Evolutionary conservation across 192 early-diverging fungal genomes (phyloP), one percentile per base, ranked within the genome.

Genomic region (Radiomyces spectabilis): DNA sequence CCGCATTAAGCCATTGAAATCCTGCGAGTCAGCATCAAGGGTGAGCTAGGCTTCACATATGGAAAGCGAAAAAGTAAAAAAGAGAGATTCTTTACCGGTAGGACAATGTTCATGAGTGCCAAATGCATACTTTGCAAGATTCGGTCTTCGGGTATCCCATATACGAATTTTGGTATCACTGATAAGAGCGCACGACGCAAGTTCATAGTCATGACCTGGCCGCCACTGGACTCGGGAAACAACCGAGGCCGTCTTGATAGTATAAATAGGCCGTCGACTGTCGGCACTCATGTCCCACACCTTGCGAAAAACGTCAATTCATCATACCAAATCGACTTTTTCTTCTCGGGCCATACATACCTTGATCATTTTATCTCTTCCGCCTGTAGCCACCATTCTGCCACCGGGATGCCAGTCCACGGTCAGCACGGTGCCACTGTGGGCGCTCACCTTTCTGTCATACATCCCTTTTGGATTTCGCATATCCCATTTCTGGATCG

Each of bases 401-500:
- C 90, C 90, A 26, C 66, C 74, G n/a, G 81, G 71, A 64, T 88
- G 77, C 74, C 83, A 92, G 46, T 92, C 90, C 1, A 92, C 65
- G 0, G 86, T 77, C 0, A 91, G 62, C 15, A 81, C 83, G 15
- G 83, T 65, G 1, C 86, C 88, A 60, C 73, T 78, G 45, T 93
- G 90, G 0, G 82, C 87, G 60, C 69, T 82, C 33, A 83, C 75
- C 65, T 80, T 81, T 16, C 76, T 73, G 53, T 87, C 86, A 46
- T 67, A 76, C 5, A 75, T 49, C 15, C 56, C 41, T 26, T 56
- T 63, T 19, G 82, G 74, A 53, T 78, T 83, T 30, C 90, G 73
- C 22, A 89, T 71, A 57, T 91, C 88, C 90, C 90, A 93, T 64
- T 79, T 85, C 71, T 88, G 29, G 10, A n/a, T n/a, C n/a, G n/a